Evolutionary conservation across 148 eudicot genomes (phyloP).

Genomic region (Polygonum aviculare): DNA sequence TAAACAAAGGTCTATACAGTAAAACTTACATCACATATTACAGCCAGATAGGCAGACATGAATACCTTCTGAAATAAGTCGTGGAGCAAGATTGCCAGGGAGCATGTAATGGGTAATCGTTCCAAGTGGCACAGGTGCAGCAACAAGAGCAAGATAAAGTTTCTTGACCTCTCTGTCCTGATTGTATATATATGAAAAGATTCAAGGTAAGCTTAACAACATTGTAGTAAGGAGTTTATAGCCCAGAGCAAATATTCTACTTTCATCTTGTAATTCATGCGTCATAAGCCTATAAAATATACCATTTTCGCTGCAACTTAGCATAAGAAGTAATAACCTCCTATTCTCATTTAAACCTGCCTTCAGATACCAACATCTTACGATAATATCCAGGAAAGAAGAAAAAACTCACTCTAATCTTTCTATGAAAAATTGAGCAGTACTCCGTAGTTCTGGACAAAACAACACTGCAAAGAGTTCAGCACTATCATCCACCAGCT

Average conservation of each 20-base stretch:
- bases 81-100: conserved; percentile 65
- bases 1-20: neutral
- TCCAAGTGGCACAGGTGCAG: conserved; percentile 77
- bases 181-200: neutral
- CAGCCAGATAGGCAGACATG: neutral
- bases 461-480: conserved; percentile 60
- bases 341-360: neutral
- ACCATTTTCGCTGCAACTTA: neutral
- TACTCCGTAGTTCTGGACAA: conserved; percentile 70
- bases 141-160: conserved; percentile 84
- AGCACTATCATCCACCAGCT: conserved; percentile 11
- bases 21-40: too few species aligned
- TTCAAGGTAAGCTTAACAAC: neutral
- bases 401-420: conserved; percentile 61
- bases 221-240: neutral
- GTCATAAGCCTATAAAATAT: neutral
- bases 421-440: conserved; percentile 78
- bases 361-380: neutral
- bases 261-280: neutral
- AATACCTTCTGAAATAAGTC: conserved; percentile 76
- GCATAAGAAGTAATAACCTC: neutral
- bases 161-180: conserved; percentile 85
- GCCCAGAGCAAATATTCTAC: neutral
- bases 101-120: conserved; percentile 80
- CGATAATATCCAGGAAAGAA: neutral